Percentiles rank a stretch among this genome's conserved stretches.
Conservation (phyloP, 2,329 filamentous ascomycete species). For the Alternaria sp. region DNA sequence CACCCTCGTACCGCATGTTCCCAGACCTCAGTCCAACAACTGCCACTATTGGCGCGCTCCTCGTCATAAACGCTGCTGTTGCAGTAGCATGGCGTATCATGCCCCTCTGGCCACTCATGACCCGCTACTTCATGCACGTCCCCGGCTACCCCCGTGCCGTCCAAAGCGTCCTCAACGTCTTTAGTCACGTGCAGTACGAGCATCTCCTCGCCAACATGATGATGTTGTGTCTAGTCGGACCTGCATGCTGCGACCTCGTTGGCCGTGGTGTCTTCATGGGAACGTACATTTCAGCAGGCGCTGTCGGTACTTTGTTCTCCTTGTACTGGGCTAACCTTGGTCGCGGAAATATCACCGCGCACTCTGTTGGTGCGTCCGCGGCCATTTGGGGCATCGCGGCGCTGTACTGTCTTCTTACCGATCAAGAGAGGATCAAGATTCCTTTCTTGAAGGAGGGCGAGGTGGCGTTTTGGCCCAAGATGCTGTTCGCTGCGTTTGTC, state of each 20-base stretch:
- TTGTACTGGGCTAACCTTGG: conserved; percentile 49
- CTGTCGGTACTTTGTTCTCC: conserved; percentile 39
- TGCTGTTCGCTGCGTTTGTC: conserved; percentile 40
- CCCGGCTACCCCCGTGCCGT: conserved; percentile 67
- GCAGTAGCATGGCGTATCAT: conserved; percentile 70
- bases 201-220: conserved; percentile 72
- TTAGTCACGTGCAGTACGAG: conserved; percentile 71
- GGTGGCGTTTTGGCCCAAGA: conserved; percentile 43
- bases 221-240: conserved; percentile 72
- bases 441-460: conserved; percentile 41
- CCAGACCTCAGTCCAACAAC: conserved; percentile 45
- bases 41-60: conserved; percentile 65
- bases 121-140: conserved; percentile 63
- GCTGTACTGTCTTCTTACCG: conserved; percentile 44
- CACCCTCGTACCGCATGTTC: conserved; percentile 42
- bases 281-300: conserved; percentile 47
- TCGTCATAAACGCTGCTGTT: conserved; percentile 67
- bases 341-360: conserved; percentile 36
- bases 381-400: conserved; percentile 46
- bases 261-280: conserved; percentile 47
- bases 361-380: conserved; percentile 46
- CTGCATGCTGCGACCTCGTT: conserved; percentile 50
- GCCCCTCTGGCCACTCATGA: conserved; percentile 71
- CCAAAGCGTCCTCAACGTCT: conserved; percentile 69
- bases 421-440: conserved; percentile 42